phyloP scores from a whole-genome alignment of 768 basidiomycete species.

The Tephrocybe sp. region DNA sequence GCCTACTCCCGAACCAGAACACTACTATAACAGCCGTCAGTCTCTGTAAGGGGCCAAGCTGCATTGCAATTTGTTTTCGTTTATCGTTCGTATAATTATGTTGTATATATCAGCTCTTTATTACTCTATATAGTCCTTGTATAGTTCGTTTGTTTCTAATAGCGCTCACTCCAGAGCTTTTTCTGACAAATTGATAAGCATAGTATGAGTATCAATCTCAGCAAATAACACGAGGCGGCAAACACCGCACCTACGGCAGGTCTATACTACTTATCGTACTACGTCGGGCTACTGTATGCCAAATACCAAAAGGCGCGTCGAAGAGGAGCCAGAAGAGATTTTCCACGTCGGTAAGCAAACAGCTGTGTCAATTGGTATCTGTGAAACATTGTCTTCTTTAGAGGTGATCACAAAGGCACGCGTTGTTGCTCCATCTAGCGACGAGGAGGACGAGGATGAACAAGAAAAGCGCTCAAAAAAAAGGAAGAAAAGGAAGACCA shows the following conservation, averaged over 20 bases:
- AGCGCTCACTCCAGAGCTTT: too few relatives aligned
- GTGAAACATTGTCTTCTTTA: constrained; percentile 20
- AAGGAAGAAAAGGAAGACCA: constrained; percentile 19
- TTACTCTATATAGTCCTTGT: not conserved
- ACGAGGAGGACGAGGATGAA: constrained; percentile 19
- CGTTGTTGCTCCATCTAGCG: constrained; percentile 31
- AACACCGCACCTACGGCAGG: too few relatives aligned
- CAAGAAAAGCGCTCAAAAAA: constrained; percentile 2
- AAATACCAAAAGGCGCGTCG: constrained; percentile 1
- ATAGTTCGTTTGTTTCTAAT: not conserved
- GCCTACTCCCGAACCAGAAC: constrained; percentile 54
- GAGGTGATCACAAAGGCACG: constrained; percentile 65
- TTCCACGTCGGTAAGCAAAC: constrained; percentile 49
- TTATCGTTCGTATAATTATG: constrained; percentile 23
- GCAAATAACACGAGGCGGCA: too few relatives aligned
- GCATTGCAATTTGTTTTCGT: constrained; percentile 2
- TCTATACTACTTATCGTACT: too few relatives aligned
- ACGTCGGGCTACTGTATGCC: too few relatives aligned
- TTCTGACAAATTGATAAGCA: too few relatives aligned
- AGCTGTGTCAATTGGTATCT: not conserved
- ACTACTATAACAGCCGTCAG: constrained; percentile 1
- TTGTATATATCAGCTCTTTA: constrained; percentile 7
- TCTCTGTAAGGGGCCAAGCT: not conserved
- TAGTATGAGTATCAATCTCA: too few relatives aligned
- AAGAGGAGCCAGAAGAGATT: constrained; percentile 30